Percentiles rank a stretch among this genome's conserved stretches.
Conservation (phyloP, 257 asterid genomes). For the Craterostigma plantagineum region DNA sequence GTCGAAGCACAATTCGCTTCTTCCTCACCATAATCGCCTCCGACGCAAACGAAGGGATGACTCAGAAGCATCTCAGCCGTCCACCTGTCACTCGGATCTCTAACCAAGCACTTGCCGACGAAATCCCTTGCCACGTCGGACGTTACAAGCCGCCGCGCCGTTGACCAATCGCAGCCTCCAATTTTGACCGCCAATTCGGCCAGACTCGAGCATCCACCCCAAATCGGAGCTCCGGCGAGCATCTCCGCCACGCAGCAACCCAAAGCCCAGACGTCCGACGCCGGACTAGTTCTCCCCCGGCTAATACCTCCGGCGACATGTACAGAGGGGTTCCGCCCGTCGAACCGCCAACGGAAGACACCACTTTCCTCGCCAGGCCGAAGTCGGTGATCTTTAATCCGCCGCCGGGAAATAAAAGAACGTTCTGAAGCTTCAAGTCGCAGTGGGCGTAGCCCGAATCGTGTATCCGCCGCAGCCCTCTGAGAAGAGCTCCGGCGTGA, state of each 20-base stretch:
- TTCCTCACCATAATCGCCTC: not conserved
- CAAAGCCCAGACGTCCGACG: too few relatives aligned
- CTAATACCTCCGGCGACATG: too few relatives aligned
- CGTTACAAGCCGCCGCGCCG: conserved; percentile 7
- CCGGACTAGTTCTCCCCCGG: too few relatives aligned
- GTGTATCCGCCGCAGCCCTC: too few relatives aligned
- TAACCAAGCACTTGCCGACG: conserved; percentile 17
- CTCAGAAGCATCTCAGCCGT: conserved; percentile 39
- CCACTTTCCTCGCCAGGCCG: too few relatives aligned
- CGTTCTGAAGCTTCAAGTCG: too few relatives aligned
- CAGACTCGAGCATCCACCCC: conserved; percentile 16
- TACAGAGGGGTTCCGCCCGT: too few relatives aligned
- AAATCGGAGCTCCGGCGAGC: conserved; percentile 20
- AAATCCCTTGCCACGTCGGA: conserved; percentile 26
- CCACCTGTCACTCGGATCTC: conserved; percentile 23
- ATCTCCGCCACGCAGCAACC: conserved; percentile 12
- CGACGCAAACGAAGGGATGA: conserved; percentile 17
- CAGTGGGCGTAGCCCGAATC: too few relatives aligned
- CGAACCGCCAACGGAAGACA: too few relatives aligned
- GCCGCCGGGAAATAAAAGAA: too few relatives aligned
- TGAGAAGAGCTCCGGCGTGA: too few relatives aligned
- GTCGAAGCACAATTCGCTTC: not conserved
- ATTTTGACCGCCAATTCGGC: conserved; percentile 14
- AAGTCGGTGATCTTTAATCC: too few relatives aligned
- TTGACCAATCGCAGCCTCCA: conserved; percentile 13